Percentiles rank a stretch among this genome's conserved stretches.
phyloP scores from a whole-genome alignment of 768 basidiomycete species.

The Pulveroboletus sp. region DNA sequence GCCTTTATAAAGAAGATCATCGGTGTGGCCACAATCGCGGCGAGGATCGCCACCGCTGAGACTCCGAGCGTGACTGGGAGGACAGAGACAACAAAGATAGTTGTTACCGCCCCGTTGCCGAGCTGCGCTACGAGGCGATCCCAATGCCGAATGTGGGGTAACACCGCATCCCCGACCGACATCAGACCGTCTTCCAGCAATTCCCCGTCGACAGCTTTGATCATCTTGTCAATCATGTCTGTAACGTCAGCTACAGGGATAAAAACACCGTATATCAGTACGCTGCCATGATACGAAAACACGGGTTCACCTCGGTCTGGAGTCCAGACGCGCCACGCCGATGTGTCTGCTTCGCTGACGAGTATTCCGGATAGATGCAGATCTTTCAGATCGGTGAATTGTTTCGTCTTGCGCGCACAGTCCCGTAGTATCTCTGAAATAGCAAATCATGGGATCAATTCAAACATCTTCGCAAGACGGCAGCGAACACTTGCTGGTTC shows the following conservation, averaged over 20 bases:
- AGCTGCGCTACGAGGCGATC: not conserved
- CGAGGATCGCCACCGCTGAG: conserved; percentile 15
- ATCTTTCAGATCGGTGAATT: conserved; percentile 17
- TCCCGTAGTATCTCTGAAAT: conserved; percentile 10
- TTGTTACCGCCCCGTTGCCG: not conserved
- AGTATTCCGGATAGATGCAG: conserved; percentile 14
- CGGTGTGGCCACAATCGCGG: conserved; percentile 4
- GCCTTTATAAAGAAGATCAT: conserved; percentile 2
- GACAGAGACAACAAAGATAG: not conserved
- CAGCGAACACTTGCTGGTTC: conserved; percentile 3
- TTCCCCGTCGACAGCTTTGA: conserved; percentile 15
- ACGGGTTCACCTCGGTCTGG: conserved; percentile 13
- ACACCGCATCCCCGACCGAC: conserved; percentile 12
- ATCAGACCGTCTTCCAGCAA: conserved; percentile 15
- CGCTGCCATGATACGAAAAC: not conserved
- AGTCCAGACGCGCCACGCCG: conserved; percentile 11
- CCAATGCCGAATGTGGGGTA: conserved; percentile 11
- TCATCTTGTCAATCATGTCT: conserved; percentile 17
- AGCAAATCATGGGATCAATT: not conserved
- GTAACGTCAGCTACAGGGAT: conserved; percentile 11
- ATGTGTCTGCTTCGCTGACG: conserved; percentile 12
- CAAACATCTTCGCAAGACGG: not conserved
- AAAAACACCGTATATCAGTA: not conserved
- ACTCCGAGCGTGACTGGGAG: conserved; percentile 18
- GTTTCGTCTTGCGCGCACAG: not conserved